A percentile compares a stretch with the other conserved stretches of the same genome.
phyloP scores from a whole-genome alignment of 2,329 filamentous ascomycete genomes.

The Colletotrichum trifolii region DNA sequence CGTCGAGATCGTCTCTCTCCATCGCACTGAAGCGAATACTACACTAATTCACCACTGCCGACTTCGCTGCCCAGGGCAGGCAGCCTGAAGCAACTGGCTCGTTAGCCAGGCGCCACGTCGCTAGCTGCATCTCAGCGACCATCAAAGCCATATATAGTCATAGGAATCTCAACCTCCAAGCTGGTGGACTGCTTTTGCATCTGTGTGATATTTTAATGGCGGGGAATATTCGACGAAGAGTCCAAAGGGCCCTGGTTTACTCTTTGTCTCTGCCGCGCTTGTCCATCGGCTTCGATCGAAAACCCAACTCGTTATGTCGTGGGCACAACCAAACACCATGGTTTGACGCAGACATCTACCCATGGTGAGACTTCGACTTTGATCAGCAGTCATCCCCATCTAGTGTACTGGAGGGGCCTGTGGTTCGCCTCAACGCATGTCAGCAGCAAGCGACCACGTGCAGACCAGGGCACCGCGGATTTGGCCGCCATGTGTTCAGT shows the following conservation, averaged over 20 bases:
- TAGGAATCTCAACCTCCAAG: conserved; percentile 9
- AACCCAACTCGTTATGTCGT: too few relatives aligned
- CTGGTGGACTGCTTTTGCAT: conserved; percentile 20
- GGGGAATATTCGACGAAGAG: too few relatives aligned
- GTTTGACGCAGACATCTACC: not conserved
- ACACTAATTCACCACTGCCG: not conserved
- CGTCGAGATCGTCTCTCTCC: too few relatives aligned
- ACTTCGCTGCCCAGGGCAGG: not conserved
- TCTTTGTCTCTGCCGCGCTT: too few relatives aligned
- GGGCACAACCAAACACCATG: too few relatives aligned
- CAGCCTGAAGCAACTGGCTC: conserved; percentile 24
- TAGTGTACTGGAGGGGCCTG: not conserved
- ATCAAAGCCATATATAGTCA: conserved; percentile 19
- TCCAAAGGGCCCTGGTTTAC: too few relatives aligned
- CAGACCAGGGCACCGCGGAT: conserved; percentile 10
- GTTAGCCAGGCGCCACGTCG: conserved; percentile 19
- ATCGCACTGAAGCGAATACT: too few relatives aligned
- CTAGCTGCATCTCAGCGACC: conserved; percentile 29
- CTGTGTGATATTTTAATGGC: too few relatives aligned
- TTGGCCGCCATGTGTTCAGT: not conserved
- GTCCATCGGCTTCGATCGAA: too few relatives aligned
- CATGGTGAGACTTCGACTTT: conserved; percentile 31
- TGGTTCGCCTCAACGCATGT: not conserved
- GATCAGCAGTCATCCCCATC: conserved; percentile 22
- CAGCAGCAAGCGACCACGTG: conserved; percentile 11